Conservation (phyloP, 2,329 filamentous ascomycete species). For the Penicillium sclerotigenum region DNA sequence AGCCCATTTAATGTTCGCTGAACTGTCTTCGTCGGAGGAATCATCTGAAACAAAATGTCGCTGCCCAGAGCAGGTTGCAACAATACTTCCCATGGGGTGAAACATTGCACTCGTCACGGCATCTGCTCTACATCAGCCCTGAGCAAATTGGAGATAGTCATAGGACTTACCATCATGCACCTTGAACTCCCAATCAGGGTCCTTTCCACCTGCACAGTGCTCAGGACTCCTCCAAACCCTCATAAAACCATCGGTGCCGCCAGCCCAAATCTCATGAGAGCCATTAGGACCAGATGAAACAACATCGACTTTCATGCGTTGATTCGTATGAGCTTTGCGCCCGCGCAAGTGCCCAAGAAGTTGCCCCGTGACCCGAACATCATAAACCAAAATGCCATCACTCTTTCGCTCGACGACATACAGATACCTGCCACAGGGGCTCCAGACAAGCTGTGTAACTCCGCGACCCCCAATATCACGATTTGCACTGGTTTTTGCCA, state of each 20-base stretch:
- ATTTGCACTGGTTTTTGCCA: conserved; percentile 42
- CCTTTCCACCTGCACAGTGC: conserved; percentile 39
- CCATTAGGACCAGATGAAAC: conserved; percentile 32
- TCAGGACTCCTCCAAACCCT: conserved; percentile 51
- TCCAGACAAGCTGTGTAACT: conserved; percentile 57
- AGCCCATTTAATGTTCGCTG: not conserved
- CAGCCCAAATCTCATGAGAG: conserved; percentile 57
- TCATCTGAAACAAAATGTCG: conserved; percentile 25
- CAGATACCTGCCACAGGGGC: conserved; percentile 56
- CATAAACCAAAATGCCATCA: conserved; percentile 56
- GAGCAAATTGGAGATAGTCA: not conserved
- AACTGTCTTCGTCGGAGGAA: conserved; percentile 10
- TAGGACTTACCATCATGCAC: conserved; percentile 45
- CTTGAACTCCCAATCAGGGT: conserved; percentile 44
- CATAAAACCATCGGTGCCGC: conserved; percentile 55
- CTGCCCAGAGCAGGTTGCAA: conserved; percentile 52
- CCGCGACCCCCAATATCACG: conserved; percentile 49
- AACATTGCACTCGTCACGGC: conserved; percentile 46
- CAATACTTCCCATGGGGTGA: conserved; percentile 47
- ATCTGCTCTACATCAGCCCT: conserved; percentile 35
- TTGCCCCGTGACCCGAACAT: conserved; percentile 54
- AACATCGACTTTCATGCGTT: conserved; percentile 57
- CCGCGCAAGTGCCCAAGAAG: conserved; percentile 51
- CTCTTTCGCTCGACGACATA: conserved; percentile 58
- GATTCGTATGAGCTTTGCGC: conserved; percentile 49